Evolutionary conservation across 225 moss, liverwort and hornwort genomes (phyloP).

Genomic region (Anthoceros angustus): DNA sequence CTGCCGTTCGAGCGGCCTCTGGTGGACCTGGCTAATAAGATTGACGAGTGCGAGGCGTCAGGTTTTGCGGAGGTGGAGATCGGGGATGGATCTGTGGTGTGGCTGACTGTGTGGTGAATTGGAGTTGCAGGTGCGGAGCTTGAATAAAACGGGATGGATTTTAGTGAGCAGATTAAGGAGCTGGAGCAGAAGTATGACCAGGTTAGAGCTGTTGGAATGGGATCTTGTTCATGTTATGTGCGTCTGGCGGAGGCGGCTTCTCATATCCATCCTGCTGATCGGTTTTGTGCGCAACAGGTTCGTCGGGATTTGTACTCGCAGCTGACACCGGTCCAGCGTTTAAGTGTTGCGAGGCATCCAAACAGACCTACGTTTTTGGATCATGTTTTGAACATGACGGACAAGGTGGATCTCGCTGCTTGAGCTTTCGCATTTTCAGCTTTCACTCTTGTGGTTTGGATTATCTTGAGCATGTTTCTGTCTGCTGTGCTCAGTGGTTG

Average conservation of each 20-base stretch:
- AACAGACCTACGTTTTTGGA: slow-evolving; percentile 93
- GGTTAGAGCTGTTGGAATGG: slow-evolving; percentile 19
- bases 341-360: slow-evolving; percentile 93
- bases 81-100: not conserved
- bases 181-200: slow-evolving; percentile 90
- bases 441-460: not conserved
- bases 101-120: not conserved
- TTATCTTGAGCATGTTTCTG: not conserved
- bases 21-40: slow-evolving; percentile 82
- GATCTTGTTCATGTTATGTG: not conserved
- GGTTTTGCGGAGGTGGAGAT: too few relatives aligned
- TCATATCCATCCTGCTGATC: not conserved
- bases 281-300: slow-evolving; percentile 27
- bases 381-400: slow-evolving; percentile 91
- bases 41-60: slow-evolving; percentile 45
- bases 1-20: slow-evolving; percentile 87
- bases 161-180: slow-evolving; percentile 86
- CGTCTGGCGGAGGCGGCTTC: too few relatives aligned
- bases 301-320: slow-evolving; percentile 76
- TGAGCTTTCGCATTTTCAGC: not conserved
- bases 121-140: slow-evolving; percentile 62
- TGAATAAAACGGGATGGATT: slow-evolving; percentile 93
- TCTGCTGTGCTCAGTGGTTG: slow-evolving; percentile 49
- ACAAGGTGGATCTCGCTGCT: slow-evolving; percentile 38
- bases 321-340: slow-evolving; percentile 83